Evolutionary conservation across 2,329 filamentous ascomycete species (phyloP), one percentile per base, ranked within the genome.

Genomic region (Alternaria sp.): DNA sequence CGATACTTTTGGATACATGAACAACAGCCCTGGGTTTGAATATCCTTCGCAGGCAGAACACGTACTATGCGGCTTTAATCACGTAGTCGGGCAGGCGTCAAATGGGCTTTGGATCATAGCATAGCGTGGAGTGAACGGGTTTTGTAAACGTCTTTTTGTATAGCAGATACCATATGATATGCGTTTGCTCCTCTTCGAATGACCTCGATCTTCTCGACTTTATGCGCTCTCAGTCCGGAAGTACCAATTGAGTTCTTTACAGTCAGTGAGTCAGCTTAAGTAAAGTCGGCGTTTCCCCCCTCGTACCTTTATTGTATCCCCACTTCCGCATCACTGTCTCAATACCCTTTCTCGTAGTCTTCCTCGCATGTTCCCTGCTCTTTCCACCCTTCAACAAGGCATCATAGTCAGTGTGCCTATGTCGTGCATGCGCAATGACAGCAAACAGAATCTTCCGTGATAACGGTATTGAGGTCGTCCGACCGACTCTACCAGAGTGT

Each of bases 391-490:
- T 46, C 13, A 50, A 57, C 54, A 58, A 85, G 62, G 45, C 84
- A 13, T 87, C 83, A 60, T 87, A 87, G 1, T 76, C 67, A 0
- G 85, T 87, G 47, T 85, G 80, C 4, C 59, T 65, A 67, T 87
- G 85, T 7, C 85, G 78, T 5, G 85, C 79, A 64, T 86, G 83
- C 4, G 85, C 85, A 21, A 80, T 73, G 12, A 86, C 83, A 3
- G 83, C 85, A 23, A 86, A 77, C 49, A 73, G 67, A 5, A 81
- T 83, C 65, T 81, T 85, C 13, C 78, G 69, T 7, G 75, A 71
- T 36, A 84, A 49, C 0, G 73, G 71, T 6, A 85, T 69, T 47
- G 65, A 82, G 2, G 72, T 73, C 2, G 81, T 82, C 54, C 85
- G 75, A 3, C 85, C 85, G 2, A 87, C 85, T 10, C 85, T 77